Evolutionary conservation across 23 red algal species (phyloP).

Genomic region (Cyanidioschyzon merolae): DNA sequence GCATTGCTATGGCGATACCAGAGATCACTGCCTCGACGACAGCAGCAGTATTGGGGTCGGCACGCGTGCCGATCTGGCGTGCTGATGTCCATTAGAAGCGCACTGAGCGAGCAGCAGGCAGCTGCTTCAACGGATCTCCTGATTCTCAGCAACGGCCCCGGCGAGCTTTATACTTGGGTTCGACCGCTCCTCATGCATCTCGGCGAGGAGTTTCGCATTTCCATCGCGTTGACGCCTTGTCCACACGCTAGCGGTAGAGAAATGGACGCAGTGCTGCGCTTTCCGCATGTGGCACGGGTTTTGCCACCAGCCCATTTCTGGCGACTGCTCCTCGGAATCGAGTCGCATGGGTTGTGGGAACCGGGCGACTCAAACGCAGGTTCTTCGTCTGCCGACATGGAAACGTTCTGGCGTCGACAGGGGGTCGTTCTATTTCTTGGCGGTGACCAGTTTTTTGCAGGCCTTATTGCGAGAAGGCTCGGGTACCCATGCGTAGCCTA

Average conservation of each 20-base stretch:
- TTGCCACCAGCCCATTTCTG: constrained; percentile 13
- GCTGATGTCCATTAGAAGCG: no score
- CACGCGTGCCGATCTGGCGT: no score
- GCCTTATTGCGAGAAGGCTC: constrained; percentile 18
- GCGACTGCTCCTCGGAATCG: background rate
- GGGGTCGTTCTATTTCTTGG: constrained; percentile 23
- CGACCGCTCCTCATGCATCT: constrained; percentile 13
- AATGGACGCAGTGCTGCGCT: background rate
- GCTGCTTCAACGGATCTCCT: constrained; percentile 24
- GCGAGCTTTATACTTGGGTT: constrained; percentile 26
- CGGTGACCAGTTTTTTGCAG: constrained; percentile 36
- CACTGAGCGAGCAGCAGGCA: no score
- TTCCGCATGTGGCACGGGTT: constrained; percentile 11
- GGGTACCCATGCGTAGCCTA: constrained; percentile 23
- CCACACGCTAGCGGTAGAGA: constrained; percentile 22
- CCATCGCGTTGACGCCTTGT: constrained; percentile 20
- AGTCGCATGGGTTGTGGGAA: background rate
- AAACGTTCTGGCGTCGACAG: background rate
- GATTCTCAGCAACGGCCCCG: constrained; percentile 29
- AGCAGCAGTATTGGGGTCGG: no score
- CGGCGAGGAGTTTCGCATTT: background rate
- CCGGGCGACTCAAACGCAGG: background rate
- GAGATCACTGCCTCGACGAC: no score
- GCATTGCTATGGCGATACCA: no score
- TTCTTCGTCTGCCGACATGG: background rate